Evolutionary conservation across 2,329 filamentous ascomycete species (phyloP).

Genomic region (Trichoderma aggressivum): DNA sequence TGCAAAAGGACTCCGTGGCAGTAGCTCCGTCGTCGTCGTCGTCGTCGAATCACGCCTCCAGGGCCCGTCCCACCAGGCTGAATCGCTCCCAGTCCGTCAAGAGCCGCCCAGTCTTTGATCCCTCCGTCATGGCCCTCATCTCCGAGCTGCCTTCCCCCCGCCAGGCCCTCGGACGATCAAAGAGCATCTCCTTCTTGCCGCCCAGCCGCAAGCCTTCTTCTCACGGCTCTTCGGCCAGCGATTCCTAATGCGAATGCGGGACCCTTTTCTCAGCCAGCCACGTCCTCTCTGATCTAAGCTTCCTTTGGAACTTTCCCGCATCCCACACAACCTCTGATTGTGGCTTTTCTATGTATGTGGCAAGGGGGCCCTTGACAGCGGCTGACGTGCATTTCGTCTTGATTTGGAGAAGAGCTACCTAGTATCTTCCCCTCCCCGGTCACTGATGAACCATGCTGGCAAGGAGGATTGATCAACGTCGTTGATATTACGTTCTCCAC

Average conservation of each 20-base stretch:
- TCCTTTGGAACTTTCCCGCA: background rate
- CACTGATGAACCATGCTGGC: background rate
- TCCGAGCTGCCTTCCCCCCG: background rate
- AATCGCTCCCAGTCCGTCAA: slow-evolving; percentile 8
- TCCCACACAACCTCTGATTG: background rate
- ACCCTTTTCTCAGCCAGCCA: slow-evolving; percentile 3
- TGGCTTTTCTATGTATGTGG: background rate
- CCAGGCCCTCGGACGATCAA: background rate
- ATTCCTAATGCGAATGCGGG: background rate
- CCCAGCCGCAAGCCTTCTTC: background rate
- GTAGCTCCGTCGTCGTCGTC: background rate
- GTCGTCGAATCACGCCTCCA: background rate
- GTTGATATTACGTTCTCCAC: background rate
- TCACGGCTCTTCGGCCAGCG: background rate
- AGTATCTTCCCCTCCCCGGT: background rate
- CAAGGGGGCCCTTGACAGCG: background rate
- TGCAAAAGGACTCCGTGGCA: background rate
- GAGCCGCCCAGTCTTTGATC: slow-evolving; percentile 12
- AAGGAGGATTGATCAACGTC: background rate
- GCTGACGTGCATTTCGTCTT: background rate
- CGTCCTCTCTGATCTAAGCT: background rate
- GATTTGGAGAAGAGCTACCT: background rate
- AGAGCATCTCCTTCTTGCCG: slow-evolving; percentile 5
- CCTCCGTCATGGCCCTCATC: slow-evolving; percentile 14
- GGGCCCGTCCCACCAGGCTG: background rate